Evolutionary conservation across 257 asterid species (phyloP).

Genomic region (Solanum paucissectum): DNA sequence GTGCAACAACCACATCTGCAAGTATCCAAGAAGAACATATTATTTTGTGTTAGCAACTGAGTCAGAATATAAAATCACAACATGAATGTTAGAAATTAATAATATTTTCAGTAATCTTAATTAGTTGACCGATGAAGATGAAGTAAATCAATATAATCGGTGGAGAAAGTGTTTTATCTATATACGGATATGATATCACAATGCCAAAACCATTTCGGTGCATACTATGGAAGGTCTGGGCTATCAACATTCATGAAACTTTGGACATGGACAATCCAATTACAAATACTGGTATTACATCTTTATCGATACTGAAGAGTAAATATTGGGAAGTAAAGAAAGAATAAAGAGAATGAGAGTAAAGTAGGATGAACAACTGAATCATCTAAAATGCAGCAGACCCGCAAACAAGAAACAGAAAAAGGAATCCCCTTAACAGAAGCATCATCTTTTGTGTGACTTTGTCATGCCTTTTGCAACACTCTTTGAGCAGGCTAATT

Average conservation of each 20-base stretch:
- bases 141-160: not conserved
- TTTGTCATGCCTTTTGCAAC: not conserved
- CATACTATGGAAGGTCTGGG: not conserved
- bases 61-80: not conserved
- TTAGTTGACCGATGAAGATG: not conserved
- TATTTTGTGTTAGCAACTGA: not conserved
- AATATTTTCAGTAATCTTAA: not conserved
- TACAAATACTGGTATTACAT: not conserved
- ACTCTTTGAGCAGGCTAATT: not conserved
- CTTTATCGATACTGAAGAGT: not conserved
- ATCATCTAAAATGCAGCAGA: not conserved
- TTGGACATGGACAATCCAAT: not conserved
- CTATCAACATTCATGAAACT: not conserved
- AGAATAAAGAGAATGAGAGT: not conserved
- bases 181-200: not conserved
- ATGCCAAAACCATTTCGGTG: not conserved
- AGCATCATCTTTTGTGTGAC: not conserved
- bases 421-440: not conserved
- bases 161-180: not conserved
- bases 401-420: not conserved
- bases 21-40: conserved; percentile 2
- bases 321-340: not conserved
- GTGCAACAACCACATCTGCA: conserved; percentile 93
- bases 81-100: not conserved
- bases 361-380: not conserved